These are phyloP conservation scores for Pichia sp. DNA, from an alignment of 1,139 yeast species.

Conservation along the genomic window DNA sequence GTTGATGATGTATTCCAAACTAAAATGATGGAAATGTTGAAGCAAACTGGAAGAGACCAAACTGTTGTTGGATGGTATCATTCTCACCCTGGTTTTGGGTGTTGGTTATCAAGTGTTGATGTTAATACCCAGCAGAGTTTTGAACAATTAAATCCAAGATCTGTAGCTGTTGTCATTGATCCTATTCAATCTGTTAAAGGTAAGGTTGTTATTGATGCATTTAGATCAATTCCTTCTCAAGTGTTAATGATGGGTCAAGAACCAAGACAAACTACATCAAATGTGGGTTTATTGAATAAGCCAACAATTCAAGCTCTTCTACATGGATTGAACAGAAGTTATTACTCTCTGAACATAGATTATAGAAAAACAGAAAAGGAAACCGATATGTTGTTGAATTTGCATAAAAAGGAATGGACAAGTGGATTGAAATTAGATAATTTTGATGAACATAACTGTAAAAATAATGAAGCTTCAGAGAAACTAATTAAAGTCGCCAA, in stretches of 20 bases:
- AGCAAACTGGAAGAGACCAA: slow-evolving; percentile 97
- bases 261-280: slow-evolving; percentile 96
- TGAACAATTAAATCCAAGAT: slow-evolving; percentile 89
- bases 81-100: slow-evolving; percentile 96
- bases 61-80: slow-evolving; percentile 99
- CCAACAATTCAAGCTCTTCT: slow-evolving; percentile 97
- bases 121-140: slow-evolving; percentile 96
- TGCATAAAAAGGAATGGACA: slow-evolving; percentile 96
- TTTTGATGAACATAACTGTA: slow-evolving; percentile 70
- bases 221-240: slow-evolving; percentile 84
- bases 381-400: slow-evolving; percentile 86
- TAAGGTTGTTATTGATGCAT: slow-evolving; percentile 97
- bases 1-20: slow-evolving; percentile 99
- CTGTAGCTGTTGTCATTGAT: slow-evolving; percentile 96
- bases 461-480: slow-evolving; percentile 65
- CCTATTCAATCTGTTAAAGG: slow-evolving; percentile 98
- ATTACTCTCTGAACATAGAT: slow-evolving; percentile 90
- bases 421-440: slow-evolving; percentile 78
- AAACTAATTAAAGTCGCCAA: slow-evolving; percentile 86
- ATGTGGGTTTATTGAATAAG: slow-evolving; percentile 89
- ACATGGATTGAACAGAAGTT: slow-evolving; percentile 95
- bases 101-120: slow-evolving; percentile 97
- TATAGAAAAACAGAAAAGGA: slow-evolving; percentile 90
- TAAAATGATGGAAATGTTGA: slow-evolving; percentile 98
- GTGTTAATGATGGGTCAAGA: slow-evolving; percentile 94